Evolutionary conservation across 2,329 filamentous ascomycete genomes (phyloP).

Genomic region (Trichoderma aggressivum): DNA sequence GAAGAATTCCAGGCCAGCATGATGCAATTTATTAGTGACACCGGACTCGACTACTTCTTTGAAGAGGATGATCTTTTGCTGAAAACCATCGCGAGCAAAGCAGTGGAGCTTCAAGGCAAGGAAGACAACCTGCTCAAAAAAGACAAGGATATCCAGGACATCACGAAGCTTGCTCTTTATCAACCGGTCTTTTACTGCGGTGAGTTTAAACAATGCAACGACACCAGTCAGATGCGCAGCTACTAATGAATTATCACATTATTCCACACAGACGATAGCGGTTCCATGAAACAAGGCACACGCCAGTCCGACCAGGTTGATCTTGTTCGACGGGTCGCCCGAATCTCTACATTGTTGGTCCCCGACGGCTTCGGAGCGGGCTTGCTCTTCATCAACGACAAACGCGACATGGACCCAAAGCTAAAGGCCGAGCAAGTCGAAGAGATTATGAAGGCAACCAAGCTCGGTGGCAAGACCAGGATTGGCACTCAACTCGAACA

Average conservation of each 20-base stretch:
- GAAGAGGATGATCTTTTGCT: background rate
- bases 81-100: background rate
- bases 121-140: background rate
- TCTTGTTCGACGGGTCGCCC: background rate
- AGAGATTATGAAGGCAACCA: background rate
- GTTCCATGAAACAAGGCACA: slow-evolving; percentile 1
- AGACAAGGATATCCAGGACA: background rate
- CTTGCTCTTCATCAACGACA: slow-evolving; percentile 12
- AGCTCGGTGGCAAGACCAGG: background rate
- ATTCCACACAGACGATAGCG: slow-evolving; percentile 2
- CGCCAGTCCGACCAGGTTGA: slow-evolving; percentile 2
- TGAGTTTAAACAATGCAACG: background rate
- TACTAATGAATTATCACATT: background rate
- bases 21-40: background rate
- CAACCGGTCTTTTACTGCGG: slow-evolving; percentile 15
- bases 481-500: slow-evolving; percentile 4
- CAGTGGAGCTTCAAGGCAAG: background rate
- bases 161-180: background rate
- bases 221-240: background rate
- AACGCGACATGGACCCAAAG: background rate
- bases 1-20: slow-evolving; percentile 2
- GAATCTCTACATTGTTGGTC: slow-evolving; percentile 4
- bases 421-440: background rate
- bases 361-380: background rate
- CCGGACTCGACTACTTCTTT: background rate